Conservation (phyloP, 169 alveolate genomes). For the Toxoplasma gondii region DNA sequence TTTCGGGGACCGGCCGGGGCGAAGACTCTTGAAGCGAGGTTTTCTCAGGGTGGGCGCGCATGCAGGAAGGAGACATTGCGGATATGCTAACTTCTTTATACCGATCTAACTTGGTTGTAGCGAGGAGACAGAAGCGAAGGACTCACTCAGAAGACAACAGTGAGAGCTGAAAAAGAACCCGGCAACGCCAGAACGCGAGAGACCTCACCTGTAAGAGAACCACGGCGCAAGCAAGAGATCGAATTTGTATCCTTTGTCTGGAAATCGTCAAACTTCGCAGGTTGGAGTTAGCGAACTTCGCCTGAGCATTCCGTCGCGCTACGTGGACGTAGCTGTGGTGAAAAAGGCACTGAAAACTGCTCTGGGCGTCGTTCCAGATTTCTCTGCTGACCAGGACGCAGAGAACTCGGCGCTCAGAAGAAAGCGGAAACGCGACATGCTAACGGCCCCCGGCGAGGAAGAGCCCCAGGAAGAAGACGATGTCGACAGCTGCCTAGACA, state of each 20-base stretch:
- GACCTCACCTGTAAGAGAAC: too few relatives aligned
- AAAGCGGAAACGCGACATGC: not conserved
- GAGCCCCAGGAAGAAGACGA: not conserved
- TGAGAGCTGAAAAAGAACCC: too few relatives aligned
- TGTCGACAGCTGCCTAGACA: too few relatives aligned
- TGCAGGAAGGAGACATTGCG: too few relatives aligned
- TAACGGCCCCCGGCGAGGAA: not conserved
- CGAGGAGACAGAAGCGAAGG: not conserved
- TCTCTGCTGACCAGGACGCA: not conserved
- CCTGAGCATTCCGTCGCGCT: slow-evolving; percentile 21
- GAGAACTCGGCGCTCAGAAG: not conserved
- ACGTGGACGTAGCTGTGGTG: slow-evolving; percentile 45
- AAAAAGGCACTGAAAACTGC: slow-evolving; percentile 18
- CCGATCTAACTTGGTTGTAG: too few relatives aligned
- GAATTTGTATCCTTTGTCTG: not conserved
- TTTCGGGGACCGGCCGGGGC: not conserved
- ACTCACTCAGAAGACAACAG: not conserved
- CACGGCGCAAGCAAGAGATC: too few relatives aligned
- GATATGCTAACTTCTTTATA: too few relatives aligned
- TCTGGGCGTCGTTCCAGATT: not conserved
- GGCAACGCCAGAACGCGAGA: too few relatives aligned
- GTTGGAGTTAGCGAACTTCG: slow-evolving; percentile 15
- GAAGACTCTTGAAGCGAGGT: not conserved
- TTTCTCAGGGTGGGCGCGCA: too few relatives aligned
- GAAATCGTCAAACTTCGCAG: not conserved